Evolutionary conservation across 2,329 filamentous ascomycete genomes (phyloP), one percentile per base, ranked within the genome.

Genomic region (Colletotrichum endophyticum): DNA sequence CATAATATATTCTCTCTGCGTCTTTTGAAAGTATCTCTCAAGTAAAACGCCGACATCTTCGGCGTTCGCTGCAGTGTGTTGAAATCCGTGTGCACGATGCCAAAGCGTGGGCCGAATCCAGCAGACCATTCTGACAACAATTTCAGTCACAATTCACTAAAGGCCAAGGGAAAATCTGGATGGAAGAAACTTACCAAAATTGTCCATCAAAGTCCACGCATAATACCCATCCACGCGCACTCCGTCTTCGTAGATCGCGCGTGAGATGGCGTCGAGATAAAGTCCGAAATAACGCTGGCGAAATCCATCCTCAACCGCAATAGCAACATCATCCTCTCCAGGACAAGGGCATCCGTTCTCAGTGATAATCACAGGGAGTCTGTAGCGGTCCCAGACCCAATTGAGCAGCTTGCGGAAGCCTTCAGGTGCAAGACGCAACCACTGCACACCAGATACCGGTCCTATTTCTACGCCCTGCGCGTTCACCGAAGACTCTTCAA

Each of bases 161-260:
- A 13, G 19, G n/a, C 19, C 6, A 22, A 12, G 6, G 12, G 19
- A 11, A 25, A 1, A 4, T n/a, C n/a, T 56, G n/a, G 4, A 16
- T 16, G 30, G 30, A 32, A 32, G 30, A 32, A 13, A 78, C 81
- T 71, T 79, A 83, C 83, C 84, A 49, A 84, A 81, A 56, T 86
- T 86, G 67, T 85, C 84, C 57, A 82, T 78, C 57, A 85, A 80
- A 9, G 81, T 82, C 84, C 84, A 85, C 2, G 80, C 84, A 75
- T 83, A 85, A 66, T 85, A 85, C 1, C 80, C 82, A 28, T 82
- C 78, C 25, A 85, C 79, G 5, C 79, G 78, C 1, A 83, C 79
- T 1, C 82, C 83, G 22, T 83, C 81, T 39, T 83, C 76, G 3
- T 80, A 81, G 25, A 75, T 83, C 79, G 61, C 79, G 62, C 36